Evolutionary conservation across 345 rosid species (phyloP), one percentile per base, ranked within the genome.

Genomic region (Jatropha curcas): DNA sequence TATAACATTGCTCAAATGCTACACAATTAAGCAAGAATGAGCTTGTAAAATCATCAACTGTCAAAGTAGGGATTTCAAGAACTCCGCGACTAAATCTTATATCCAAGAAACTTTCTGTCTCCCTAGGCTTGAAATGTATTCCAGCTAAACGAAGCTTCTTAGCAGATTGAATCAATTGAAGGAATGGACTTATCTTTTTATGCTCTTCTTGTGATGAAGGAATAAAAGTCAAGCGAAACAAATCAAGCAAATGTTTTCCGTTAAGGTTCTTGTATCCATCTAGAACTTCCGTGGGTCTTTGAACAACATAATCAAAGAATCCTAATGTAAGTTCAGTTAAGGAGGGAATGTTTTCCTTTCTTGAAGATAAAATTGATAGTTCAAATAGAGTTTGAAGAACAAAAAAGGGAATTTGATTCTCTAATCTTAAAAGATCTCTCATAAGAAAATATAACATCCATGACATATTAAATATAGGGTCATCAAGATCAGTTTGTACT

Each of bases 391-490:
- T 24, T 28, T 80, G 65, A 69, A 89, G 88, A 65, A 87, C 80
- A 56, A 84, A 63, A 72, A 66, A 84, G 34, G 93, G 91, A 35
- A 89, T 81, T 74, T 89, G 91, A 33, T 89, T 89, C 80, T 89
- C 94, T 2, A 89, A 68, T 63, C 76, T 75, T 13, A 89, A 84
- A 33, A 89, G 76, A 73, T 87, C 94, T 0, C 85, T 69, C 67
- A 75, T 75, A 10, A 89, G 51, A 2, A 73, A 83, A 0, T 82
- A 82, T 13, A 84, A 76, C 14, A 89, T 60, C 91, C 91, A 86
- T 20, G 86, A 66, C 79, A 86, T 74, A 16, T 76, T 79, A 76
- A 86, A 77, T 5, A 86, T 68, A 0, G 91, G 91, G 48, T 89
- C 94, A 34, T 84, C 83, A 7, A 20, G 34, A 65, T 86, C 80